Evolutionary conservation across 257 asterid genomes (phyloP).

Genomic region (Penstemon eatonii): DNA sequence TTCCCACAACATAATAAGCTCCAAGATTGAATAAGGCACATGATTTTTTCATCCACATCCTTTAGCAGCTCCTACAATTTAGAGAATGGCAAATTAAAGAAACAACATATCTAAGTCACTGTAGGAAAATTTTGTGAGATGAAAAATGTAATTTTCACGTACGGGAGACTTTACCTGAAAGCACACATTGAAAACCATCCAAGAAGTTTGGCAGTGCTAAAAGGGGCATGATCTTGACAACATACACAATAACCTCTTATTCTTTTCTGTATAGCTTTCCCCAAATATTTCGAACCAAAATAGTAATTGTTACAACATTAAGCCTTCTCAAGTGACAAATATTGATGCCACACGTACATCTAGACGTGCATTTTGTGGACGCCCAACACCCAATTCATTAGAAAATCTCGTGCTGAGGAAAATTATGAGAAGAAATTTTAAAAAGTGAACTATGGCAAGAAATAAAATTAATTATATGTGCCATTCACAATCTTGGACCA

Average conservation of each 20-base stretch:
- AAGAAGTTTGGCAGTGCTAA: constrained; percentile 69
- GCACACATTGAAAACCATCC: constrained; percentile 81
- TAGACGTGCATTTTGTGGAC: constrained; percentile 47
- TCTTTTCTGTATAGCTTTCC: constrained; percentile 71
- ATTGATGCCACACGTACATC: constrained; percentile 49
- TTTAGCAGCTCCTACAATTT: constrained; percentile 63
- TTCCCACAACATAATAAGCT: constrained; percentile 61
- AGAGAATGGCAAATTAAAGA: neutral
- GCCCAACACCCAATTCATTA: constrained; percentile 69
- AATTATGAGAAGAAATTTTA: neutral
- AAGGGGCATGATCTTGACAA: constrained; percentile 62
- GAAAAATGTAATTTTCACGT: too few species aligned
- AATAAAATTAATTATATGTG: neutral
- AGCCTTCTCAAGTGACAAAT: constrained; percentile 54
- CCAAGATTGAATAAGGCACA: constrained; percentile 67
- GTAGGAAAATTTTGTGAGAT: neutral
- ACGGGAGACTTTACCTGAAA: constrained; percentile 48
- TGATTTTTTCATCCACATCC: constrained; percentile 77
- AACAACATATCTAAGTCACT: neutral
- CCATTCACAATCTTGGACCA: too few species aligned
- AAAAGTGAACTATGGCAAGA: neutral
- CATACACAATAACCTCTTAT: constrained; percentile 56
- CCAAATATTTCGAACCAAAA: constrained; percentile 56
- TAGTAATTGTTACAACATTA: constrained; percentile 40
- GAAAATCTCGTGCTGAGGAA: constrained; percentile 65